Base-by-base conservation (phyloP, 2,329 filamentous ascomycete genomes). In the Rhynchosporium agropyri region DNA sequence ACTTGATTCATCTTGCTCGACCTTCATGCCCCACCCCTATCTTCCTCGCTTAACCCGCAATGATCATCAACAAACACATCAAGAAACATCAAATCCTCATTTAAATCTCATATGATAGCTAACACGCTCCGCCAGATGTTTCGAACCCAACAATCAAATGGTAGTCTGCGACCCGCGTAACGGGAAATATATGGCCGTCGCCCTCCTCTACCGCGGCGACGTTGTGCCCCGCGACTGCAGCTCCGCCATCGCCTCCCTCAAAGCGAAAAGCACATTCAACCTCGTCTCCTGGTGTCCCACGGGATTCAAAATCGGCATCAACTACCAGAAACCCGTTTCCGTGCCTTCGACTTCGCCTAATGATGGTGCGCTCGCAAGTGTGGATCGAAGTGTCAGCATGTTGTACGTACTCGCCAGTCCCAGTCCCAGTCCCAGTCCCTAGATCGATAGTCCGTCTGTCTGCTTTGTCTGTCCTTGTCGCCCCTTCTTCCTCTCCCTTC, bases 141-240 rank as follows among this genome's bases (percentile, higher is more conserved):
- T 88, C 70, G 85, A 89, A 74, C 85, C 84, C 31, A 84, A 85
- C 77, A 88, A 88, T 78, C 85, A 88, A 76, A 89, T 89, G 86
- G 86, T 88, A 58, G 84, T 87, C 67, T 89, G 86, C 70, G 84
- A 89, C 70, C 85, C 85, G 40, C 82, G 82, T 68, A 84, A 86
- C 65, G 86, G 86, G 71, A 88, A 88, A 75, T 89, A 88, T 78
- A 89, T 89, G 86, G 86, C 86, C 66, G 84, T 87, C 36, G 84
- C 84, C 56, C 80, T 89, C 50, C 77, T 89, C 67, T 89, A 89
- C 79, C 85, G 85, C 70, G 86, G 86, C 68, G 85, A 89, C 68
- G 84, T 86, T 46, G 82, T 87, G 53, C 84, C 85, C 64, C 83
- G 82, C 61, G 86, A 89, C 74, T 85, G 83, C 73, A 83, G 76